phyloP scores from a whole-genome alignment of 148 eudicot species.

The Polygonum maritimum region DNA sequence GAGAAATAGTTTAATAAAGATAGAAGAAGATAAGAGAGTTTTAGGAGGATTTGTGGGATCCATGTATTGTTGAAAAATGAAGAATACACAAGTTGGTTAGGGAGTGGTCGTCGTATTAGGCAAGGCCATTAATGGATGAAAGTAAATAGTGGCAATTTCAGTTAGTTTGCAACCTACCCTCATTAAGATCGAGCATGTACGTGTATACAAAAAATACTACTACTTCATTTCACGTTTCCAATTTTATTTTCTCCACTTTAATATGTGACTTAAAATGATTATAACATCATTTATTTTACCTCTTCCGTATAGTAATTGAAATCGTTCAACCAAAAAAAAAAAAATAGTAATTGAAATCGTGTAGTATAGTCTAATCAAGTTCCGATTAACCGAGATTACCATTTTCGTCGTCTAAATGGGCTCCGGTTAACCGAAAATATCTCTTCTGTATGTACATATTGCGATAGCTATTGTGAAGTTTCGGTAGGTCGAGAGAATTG shows the following conservation, averaged over 20 bases:
- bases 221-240: neutral
- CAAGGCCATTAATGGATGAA: slow-evolving; percentile 6
- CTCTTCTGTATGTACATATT: no score
- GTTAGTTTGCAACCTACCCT: slow-evolving; percentile 10
- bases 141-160: slow-evolving; percentile 4
- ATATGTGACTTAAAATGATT: no score
- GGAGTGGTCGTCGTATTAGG: slow-evolving; percentile 10
- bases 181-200: neutral
- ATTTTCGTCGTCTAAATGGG: no score
- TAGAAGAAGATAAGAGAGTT: neutral
- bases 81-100: neutral
- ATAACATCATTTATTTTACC: no score
- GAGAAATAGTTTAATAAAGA: neutral
- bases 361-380: no score
- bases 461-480: no score
- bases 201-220: neutral
- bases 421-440: no score
- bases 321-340: no score
- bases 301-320: no score
- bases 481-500: no score
- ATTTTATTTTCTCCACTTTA: neutral
- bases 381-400: no score
- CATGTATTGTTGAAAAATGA: neutral
- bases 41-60: slow-evolving; percentile 4
- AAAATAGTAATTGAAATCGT: no score